Percentiles rank a stretch among this genome's conserved stretches.
Conservation (phyloP, 2,329 filamentous ascomycete genomes). For the Xylaria hypoxylon region DNA sequence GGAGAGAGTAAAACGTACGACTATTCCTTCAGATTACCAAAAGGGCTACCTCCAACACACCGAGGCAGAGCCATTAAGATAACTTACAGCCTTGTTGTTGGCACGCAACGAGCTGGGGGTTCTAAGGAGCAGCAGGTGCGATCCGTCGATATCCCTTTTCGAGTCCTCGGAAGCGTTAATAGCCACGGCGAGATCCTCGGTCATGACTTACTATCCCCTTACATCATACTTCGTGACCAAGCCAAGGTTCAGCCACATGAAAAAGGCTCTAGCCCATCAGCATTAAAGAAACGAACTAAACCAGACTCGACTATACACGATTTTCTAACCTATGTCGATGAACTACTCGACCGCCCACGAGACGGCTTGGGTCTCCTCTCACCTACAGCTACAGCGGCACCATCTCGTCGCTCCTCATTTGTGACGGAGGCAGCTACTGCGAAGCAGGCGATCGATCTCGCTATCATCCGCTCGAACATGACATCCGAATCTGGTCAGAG, state of each 20-base stretch:
- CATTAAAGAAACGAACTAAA: constrained; percentile 46
- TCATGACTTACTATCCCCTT: constrained; percentile 94
- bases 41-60: constrained; percentile 90
- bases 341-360: constrained; percentile 72
- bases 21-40: constrained; percentile 87
- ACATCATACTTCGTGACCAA: constrained; percentile 87
- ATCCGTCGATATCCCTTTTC: constrained; percentile 92
- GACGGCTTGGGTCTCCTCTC: constrained; percentile 75
- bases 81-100: constrained; percentile 88
- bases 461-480: constrained; percentile 85
- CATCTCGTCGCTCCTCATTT: constrained; percentile 66
- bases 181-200: constrained; percentile 87
- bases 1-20: constrained; percentile 90
- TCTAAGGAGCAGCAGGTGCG: constrained; percentile 84
- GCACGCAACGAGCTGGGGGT: constrained; percentile 86
- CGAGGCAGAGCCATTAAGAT: constrained; percentile 95
- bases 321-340: constrained; percentile 82
- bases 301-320: constrained; percentile 66
- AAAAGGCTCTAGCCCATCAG: constrained; percentile 45
- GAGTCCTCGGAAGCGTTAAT: constrained; percentile 93
- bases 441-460: constrained; percentile 90
- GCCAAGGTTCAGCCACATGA: constrained; percentile 72
- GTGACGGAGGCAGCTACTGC: constrained; percentile 70
- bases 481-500: constrained; percentile 77
- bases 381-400: constrained; percentile 71